phyloP scores from a whole-genome alignment of 2,329 filamentous ascomycete genomes.

The Cordyceps pruinosa region DNA sequence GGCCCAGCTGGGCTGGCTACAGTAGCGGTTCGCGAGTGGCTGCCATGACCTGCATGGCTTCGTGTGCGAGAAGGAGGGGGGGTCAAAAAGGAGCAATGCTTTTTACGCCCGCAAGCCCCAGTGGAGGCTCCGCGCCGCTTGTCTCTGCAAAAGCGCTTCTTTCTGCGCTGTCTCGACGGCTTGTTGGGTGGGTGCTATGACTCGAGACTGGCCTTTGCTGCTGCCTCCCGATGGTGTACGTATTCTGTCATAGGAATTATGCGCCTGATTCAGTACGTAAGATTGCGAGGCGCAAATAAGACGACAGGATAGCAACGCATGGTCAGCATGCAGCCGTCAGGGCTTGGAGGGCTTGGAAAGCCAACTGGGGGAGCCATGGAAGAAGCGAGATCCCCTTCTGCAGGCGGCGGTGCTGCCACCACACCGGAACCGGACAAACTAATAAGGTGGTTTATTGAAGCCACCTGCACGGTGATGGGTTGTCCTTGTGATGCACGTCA shows the following conservation, averaged over 20 bases:
- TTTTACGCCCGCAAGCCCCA: background rate
- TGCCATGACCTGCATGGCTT: slow-evolving; percentile 7
- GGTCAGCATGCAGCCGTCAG: background rate
- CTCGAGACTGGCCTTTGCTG: background rate
- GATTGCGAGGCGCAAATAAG: too few relatives aligned
- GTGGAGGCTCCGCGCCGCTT: background rate
- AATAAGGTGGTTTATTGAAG: background rate
- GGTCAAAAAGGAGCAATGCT: background rate
- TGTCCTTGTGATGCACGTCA: slow-evolving; percentile 10
- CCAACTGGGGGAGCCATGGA: background rate
- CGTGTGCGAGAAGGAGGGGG: background rate
- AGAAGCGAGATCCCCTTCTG: slow-evolving; percentile 2
- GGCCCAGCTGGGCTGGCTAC: too few relatives aligned
- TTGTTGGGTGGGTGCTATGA: background rate
- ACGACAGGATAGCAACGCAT: background rate
- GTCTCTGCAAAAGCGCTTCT: too few relatives aligned
- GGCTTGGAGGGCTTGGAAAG: too few relatives aligned
- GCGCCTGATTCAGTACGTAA: too few relatives aligned
- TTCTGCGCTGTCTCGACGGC: background rate
- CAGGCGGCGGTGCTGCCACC: background rate
- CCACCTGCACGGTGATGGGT: background rate
- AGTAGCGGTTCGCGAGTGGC: background rate
- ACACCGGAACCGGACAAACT: background rate
- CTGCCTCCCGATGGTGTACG: too few relatives aligned
- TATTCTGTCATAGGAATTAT: too few relatives aligned